Evolutionary conservation across 768 basidiomycete genomes (phyloP).

Genomic region (Mycena indigotica): DNA sequence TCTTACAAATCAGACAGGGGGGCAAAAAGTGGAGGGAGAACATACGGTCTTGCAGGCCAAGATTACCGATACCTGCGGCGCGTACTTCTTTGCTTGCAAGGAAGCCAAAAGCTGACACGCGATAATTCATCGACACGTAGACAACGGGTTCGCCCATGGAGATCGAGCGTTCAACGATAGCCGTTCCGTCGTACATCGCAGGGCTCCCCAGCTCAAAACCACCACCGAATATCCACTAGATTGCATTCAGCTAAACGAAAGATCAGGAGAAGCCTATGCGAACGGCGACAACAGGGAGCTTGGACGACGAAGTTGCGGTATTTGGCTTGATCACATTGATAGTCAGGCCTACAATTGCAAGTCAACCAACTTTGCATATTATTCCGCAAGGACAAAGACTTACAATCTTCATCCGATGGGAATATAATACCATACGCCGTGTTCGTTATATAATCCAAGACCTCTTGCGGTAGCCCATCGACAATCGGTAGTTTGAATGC

Average conservation of each 20-base stretch:
- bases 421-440: slow-evolving; percentile 22
- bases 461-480: slow-evolving; percentile 31
- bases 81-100: slow-evolving; percentile 16
- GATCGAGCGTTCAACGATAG: neutral
- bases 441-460: slow-evolving; percentile 34
- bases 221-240: neutral
- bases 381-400: neutral
- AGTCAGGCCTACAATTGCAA: neutral
- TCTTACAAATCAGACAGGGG: neutral
- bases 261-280: neutral
- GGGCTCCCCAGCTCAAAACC: neutral
- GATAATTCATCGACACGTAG: neutral
- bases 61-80: slow-evolving; percentile 8
- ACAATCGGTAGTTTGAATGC: slow-evolving; percentile 33
- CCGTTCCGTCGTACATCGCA: neutral
- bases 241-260: too few relatives aligned
- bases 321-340: slow-evolving; percentile 2
- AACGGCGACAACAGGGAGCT: slow-evolving; percentile 3
- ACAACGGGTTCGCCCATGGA: neutral
- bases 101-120: slow-evolving; percentile 21
- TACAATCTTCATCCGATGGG: neutral
- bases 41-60: slow-evolving; percentile 31
- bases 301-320: neutral
- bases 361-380: neutral
- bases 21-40: neutral